Evolutionary conservation across 352 stramenopile species (phyloP), one percentile per base, ranked within the genome.

Genomic region (Globisporangium nunn): DNA sequence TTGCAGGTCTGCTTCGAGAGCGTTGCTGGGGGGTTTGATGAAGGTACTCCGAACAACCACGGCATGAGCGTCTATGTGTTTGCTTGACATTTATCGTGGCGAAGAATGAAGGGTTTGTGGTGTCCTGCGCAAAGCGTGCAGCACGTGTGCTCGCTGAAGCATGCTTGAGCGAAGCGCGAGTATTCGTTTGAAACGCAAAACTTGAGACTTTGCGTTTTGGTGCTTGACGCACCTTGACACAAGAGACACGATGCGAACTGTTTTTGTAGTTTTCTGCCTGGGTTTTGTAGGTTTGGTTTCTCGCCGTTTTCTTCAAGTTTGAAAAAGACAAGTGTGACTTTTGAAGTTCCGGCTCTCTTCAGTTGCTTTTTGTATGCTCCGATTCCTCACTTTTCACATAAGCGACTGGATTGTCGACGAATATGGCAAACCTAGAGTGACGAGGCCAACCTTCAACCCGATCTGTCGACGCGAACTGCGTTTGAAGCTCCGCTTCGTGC

Each of bases 251-350:
- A 46, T 4, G 15, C 12, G 35, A 11, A 11, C 35, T 6, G 2
- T 40, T 37, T 45, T 45, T n/a, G n/a, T n/a, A n/a, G n/a, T 50
- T 50, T 50, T 50, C 46, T 35, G 46, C 46, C 46, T 47, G 45
- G 18, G n/a, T n/a, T 50, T 31, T n/a, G 51, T 7, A 30, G 17
- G n/a, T n/a, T n/a, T n/a, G 4, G 12, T 15, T n/a, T 15, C 35
- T 11, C 28, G 33, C 31, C 41, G 48, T 23, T 53, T 35, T 53
- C 29, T 59, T 59, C 54, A 59, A 53, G 44, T 59, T 59, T 47
- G 46, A 59, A 59, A 59, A 59, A 52, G 44, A 59, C 31, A 59
- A 59, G 54, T 4, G n/a, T 33, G 45, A 6, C 18, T 41, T n/a
- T 29, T 43, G 6, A n/a, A 35, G 23, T 29, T 46, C 30, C 17